Percentiles rank a stretch among this genome's conserved stretches.
Evolutionary conservation across 345 rosid genomes (phyloP).

Genomic region (Limnanthes douglasii): DNA sequence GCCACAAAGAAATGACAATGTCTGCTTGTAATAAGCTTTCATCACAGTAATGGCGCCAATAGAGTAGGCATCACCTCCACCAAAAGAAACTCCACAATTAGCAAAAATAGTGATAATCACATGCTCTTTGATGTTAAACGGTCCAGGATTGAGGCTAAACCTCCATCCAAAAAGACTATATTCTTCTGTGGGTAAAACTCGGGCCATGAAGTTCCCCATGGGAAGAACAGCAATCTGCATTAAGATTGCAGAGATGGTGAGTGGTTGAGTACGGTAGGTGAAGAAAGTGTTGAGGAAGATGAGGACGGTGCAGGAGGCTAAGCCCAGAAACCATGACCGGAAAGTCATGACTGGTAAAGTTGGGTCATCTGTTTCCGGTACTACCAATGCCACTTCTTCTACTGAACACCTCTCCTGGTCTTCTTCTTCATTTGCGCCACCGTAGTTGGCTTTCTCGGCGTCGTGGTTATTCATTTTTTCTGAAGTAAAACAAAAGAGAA

Average conservation of each 20-base stretch:
- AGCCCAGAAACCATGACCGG: constrained; percentile 85
- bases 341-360: constrained; percentile 83
- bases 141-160: constrained; percentile 79
- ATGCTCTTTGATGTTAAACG: constrained; percentile 94
- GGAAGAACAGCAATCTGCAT: constrained; percentile 97
- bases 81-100: constrained; percentile 77
- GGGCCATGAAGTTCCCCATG: constrained; percentile 84
- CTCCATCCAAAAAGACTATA: constrained; percentile 31
- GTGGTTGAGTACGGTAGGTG: constrained; percentile 98
- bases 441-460: constrained; percentile 14
- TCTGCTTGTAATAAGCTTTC: constrained; percentile 91
- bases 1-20: constrained; percentile 53
- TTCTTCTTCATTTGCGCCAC: constrained; percentile 5
- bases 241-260: constrained; percentile 82
- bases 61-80: constrained; percentile 98
- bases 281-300: constrained; percentile 99
- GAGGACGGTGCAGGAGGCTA: constrained; percentile 45
- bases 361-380: constrained; percentile 95
- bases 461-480: too few relatives aligned
- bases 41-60: constrained; percentile 95
- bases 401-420: constrained; percentile 42
- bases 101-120: constrained; percentile 93
- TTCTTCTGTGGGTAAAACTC: constrained; percentile 35
- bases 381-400: constrained; percentile 90
- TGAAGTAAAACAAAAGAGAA: too few relatives aligned